These are phyloP conservation scores for Verticillium isaacii DNA, from an alignment of 2,329 filamentous ascomycete genomes.

Conservation along the genomic window DNA sequence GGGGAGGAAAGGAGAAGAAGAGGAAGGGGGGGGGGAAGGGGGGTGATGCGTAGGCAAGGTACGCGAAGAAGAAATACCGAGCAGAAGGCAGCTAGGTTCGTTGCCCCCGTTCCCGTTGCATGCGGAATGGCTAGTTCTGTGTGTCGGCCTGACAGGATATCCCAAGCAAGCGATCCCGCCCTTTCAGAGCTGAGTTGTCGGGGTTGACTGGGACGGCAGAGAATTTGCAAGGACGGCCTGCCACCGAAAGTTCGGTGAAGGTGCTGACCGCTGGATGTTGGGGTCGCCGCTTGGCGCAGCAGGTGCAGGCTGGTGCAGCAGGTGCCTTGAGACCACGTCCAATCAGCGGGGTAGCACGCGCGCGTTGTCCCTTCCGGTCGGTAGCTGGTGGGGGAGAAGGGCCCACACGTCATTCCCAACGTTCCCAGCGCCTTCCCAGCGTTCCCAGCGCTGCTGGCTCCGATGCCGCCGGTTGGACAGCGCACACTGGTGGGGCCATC, in stretches of 20 bases:
- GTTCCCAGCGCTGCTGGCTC: neutral
- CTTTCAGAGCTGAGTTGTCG: neutral
- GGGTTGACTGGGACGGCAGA: neutral
- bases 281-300: neutral
- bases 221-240: neutral
- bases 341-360: constrained; percentile 2
- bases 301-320: constrained; percentile 1
- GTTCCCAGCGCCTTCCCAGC: too few species aligned
- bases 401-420: neutral
- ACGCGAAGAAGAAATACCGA: constrained; percentile 1
- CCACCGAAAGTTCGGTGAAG: constrained; percentile 1
- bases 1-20: neutral
- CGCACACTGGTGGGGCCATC: neutral
- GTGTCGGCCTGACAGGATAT: constrained; percentile 13
- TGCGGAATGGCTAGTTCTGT: constrained; percentile 8
- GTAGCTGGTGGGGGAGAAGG: neutral
- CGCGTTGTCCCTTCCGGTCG: neutral
- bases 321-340: constrained; percentile 1
- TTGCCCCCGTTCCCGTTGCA: neutral
- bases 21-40: neutral
- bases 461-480: neutral
- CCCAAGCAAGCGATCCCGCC: constrained; percentile 2
- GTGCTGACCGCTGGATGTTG: neutral
- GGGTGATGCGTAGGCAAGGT: constrained; percentile 7
- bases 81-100: neutral